These are phyloP conservation scores for Fusarium stilboides DNA, from an alignment of 2,329 filamentous ascomycete genomes.

Conservation along the genomic window DNA sequence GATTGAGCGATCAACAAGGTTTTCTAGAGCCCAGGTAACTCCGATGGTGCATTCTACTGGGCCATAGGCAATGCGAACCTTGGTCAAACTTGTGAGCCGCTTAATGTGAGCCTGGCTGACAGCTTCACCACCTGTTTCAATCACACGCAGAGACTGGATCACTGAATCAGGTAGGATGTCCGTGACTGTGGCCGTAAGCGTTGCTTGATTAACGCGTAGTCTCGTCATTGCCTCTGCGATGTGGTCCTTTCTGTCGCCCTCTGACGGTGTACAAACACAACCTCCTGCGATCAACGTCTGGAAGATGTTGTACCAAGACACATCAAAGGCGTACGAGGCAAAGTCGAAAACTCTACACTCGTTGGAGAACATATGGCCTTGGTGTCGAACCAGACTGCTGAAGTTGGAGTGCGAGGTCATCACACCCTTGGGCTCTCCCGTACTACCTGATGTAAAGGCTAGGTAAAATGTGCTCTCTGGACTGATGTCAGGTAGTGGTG, in stretches of 20 bases:
- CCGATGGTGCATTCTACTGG: slow-evolving; percentile 51
- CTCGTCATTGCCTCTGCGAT: slow-evolving; percentile 61
- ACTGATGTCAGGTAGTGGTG: too few species aligned
- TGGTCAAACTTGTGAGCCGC: background rate
- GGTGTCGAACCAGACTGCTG: slow-evolving; percentile 13
- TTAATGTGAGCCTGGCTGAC: background rate
- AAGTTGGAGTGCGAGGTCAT: slow-evolving; percentile 23
- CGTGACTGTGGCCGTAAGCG: background rate
- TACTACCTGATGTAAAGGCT: slow-evolving; percentile 25
- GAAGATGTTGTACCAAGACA: slow-evolving; percentile 22
- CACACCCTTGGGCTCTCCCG: slow-evolving; percentile 27
- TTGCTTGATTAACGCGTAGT: background rate
- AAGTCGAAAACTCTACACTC: slow-evolving; percentile 38
- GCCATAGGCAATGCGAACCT: background rate
- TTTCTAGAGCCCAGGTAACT: background rate
- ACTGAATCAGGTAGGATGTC: too few species aligned
- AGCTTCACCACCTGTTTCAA: background rate
- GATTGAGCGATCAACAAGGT: background rate
- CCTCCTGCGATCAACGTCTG: slow-evolving; percentile 54
- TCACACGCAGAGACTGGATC: too few species aligned
- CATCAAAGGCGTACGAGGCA: slow-evolving; percentile 44
- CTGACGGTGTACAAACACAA: slow-evolving; percentile 65
- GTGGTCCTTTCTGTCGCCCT: slow-evolving; percentile 66
- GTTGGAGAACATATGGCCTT: too few species aligned
- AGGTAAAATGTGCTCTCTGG: slow-evolving; percentile 6